phyloP scores from a whole-genome alignment of 495 filamentous ascomycete species.

The Articulospora tetracladia region DNA sequence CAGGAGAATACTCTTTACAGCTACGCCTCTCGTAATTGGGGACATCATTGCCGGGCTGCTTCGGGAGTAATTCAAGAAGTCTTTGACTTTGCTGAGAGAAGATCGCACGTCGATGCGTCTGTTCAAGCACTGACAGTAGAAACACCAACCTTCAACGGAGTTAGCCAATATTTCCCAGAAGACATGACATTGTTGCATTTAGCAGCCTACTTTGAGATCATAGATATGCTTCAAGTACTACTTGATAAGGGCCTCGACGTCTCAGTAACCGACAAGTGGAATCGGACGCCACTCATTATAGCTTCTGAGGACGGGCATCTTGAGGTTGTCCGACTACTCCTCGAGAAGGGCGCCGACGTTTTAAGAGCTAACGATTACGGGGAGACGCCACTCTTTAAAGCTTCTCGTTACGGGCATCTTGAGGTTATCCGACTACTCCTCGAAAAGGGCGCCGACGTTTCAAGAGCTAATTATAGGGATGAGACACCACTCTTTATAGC shows the following conservation, averaged over 20 bases:
- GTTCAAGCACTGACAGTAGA: slow-evolving; percentile 5
- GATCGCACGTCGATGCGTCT: slow-evolving; percentile 19
- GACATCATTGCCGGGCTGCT: slow-evolving; percentile 31
- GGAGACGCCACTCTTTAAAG: slow-evolving; percentile 31
- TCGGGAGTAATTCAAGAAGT: not conserved
- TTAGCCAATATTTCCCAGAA: slow-evolving; percentile 8
- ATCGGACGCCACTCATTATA: too few relatives aligned
- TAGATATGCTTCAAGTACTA: too few relatives aligned
- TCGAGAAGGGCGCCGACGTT: not conserved
- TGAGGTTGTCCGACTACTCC: not conserved
- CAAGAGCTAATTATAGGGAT: not conserved
- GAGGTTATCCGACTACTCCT: not conserved
- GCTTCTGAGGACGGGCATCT: slow-evolving; percentile 24
- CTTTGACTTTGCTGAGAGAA: slow-evolving; percentile 19
- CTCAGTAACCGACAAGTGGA: too few relatives aligned
- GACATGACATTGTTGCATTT: slow-evolving; percentile 23
- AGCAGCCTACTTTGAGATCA: too few relatives aligned
- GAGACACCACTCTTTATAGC: slow-evolving; percentile 24
- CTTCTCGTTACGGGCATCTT: not conserved
- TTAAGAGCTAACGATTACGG: slow-evolving; percentile 5
- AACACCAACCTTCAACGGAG: not conserved
- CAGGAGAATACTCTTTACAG: slow-evolving; percentile 7
- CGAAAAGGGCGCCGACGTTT: not conserved
- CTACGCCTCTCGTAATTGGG: slow-evolving; percentile 27
- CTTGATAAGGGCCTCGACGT: too few relatives aligned